phyloP scores from a whole-genome alignment of 2,329 filamentous ascomycete species.

The Acephala macrosclerotiorum region DNA sequence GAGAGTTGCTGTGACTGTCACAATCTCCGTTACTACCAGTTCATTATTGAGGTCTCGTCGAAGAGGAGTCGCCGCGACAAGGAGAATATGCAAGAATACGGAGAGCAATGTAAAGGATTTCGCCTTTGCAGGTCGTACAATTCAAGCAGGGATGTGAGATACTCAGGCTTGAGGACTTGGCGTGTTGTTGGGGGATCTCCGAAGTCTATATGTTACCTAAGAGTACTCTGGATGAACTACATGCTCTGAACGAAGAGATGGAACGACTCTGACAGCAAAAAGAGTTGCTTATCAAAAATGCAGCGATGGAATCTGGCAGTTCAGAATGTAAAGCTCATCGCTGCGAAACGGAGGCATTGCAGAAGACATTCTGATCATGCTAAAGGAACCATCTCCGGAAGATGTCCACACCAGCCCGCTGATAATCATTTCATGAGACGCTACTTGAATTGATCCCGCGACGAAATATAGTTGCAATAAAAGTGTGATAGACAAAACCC shows the following conservation, averaged over 20 bases:
- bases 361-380: neutral
- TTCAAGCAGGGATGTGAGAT: neutral
- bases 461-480: neutral
- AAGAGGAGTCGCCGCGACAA: neutral
- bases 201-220: neutral
- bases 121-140: neutral
- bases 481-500: neutral
- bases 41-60: conserved; percentile 8
- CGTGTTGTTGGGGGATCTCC: neutral
- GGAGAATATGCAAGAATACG: neutral
- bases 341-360: neutral
- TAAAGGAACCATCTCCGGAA: neutral
- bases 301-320: neutral
- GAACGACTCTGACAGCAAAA: neutral
- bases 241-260: neutral
- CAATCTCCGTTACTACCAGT: neutral
- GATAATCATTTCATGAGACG: neutral
- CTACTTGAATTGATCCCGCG: neutral
- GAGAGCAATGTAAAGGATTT: neutral
- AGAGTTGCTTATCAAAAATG: neutral
- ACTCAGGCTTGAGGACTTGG: neutral
- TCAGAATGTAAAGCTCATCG: neutral
- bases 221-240: neutral
- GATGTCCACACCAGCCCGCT: neutral
- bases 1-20: neutral